These are phyloP conservation scores for Botryotinia convoluta DNA, from an alignment of 2,329 filamentous ascomycete genomes.

Conservation along the genomic window DNA sequence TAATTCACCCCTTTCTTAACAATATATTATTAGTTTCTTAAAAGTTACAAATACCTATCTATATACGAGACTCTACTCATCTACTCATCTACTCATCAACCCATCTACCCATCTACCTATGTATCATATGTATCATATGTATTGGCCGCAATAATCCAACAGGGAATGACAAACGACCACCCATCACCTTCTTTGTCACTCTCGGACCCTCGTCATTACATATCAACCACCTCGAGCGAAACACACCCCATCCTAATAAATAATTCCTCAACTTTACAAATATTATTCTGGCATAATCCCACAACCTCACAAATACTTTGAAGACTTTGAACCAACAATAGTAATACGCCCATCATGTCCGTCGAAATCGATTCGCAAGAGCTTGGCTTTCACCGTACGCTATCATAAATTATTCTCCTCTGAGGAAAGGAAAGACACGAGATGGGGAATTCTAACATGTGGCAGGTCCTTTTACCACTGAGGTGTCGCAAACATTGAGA, in stretches of 20 bases:
- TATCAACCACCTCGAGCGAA: not conserved
- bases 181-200: conserved; percentile 6
- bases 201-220: conserved; percentile 17
- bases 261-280: not conserved
- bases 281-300: not conserved
- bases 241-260: conserved; percentile 12
- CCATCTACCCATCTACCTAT: too few species aligned
- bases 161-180: conserved; percentile 2
- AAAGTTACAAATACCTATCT: not conserved
- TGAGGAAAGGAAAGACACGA: conserved; percentile 13
- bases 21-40: too few species aligned
- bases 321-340: not conserved
- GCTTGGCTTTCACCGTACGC: conserved; percentile 87
- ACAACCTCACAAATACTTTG: not conserved
- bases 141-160: not conserved
- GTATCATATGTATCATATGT: not conserved
- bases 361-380: conserved; percentile 90
- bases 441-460: conserved; percentile 23
- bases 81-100: too few species aligned
- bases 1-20: not conserved
- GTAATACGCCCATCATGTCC: conserved; percentile 64
- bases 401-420: conserved; percentile 31
- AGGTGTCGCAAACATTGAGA: conserved; percentile 62
- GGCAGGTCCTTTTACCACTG: conserved; percentile 63
- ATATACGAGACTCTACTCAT: not conserved